phyloP scores from a whole-genome alignment of 768 basidiomycete genomes.

The Trametes meyenii region DNA sequence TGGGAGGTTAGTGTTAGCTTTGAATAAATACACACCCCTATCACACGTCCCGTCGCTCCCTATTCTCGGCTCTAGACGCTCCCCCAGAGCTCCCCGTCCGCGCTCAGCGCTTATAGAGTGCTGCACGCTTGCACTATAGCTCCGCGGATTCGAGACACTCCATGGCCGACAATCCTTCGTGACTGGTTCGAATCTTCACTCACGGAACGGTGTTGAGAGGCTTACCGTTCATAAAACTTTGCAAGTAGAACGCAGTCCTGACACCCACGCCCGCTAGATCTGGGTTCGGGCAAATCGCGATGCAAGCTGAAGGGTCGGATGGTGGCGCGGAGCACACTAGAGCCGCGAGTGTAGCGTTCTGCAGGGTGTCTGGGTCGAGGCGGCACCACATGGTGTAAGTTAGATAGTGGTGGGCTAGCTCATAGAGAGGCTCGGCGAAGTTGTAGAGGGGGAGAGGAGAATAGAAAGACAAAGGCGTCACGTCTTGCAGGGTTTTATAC shows the following conservation, averaged over 20 bases:
- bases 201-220: not conserved
- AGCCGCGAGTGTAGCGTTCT: constrained; percentile 12
- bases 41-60: not conserved
- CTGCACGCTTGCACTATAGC: not conserved
- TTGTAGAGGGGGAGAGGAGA: not conserved
- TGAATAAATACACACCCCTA: not conserved
- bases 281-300: constrained; percentile 28
- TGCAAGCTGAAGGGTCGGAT: not conserved
- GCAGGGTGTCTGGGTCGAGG: not conserved
- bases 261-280: constrained; percentile 34
- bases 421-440: not conserved
- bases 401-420: not conserved
- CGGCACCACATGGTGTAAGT: constrained; percentile 5
- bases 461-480: not conserved
- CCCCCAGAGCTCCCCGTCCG: too few species aligned
- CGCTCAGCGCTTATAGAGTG: too few species aligned
- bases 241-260: constrained; percentile 32
- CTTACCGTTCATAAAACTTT: constrained; percentile 32
- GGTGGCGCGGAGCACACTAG: constrained; percentile 11
- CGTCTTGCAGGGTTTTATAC: too few species aligned
- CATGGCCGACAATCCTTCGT: not conserved
- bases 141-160: not conserved
- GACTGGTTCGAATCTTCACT: not conserved
- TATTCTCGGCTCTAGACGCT: too few species aligned
- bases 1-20: constrained; percentile 2